Conservation (phyloP, 2,329 filamentous ascomycete genomes). For the Colletotrichum musicola region DNA sequence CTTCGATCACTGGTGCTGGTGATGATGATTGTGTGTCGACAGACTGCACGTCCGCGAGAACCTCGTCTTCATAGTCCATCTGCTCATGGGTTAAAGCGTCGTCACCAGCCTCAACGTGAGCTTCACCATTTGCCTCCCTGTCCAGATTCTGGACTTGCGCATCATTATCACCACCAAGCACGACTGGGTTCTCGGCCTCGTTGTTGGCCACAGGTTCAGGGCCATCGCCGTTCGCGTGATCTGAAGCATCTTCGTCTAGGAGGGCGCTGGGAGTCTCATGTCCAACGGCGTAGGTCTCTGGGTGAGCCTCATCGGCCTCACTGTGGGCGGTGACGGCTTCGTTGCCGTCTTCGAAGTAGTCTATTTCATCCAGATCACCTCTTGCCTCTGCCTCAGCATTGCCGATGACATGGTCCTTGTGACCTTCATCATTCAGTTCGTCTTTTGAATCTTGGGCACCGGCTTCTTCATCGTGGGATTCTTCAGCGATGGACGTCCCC, state of each 20-base stretch:
- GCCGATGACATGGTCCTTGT: too few relatives aligned
- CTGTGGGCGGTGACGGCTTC: constrained; percentile 42
- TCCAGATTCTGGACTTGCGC: not conserved
- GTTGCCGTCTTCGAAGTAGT: constrained; percentile 53
- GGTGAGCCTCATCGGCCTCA: constrained; percentile 8
- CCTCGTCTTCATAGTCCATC: constrained; percentile 30
- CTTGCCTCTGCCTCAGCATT: constrained; percentile 13
- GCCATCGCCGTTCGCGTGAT: constrained; percentile 13
- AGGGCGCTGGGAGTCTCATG: constrained; percentile 24
- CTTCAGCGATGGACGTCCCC: not conserved
- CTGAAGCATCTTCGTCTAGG: constrained; percentile 3
- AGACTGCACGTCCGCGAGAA: constrained; percentile 29
- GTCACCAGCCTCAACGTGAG: constrained; percentile 26
- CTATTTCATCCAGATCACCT: constrained; percentile 45
- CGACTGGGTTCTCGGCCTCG: constrained; percentile 2
- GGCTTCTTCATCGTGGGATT: too few relatives aligned
- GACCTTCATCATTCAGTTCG: too few relatives aligned
- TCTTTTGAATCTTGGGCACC: too few relatives aligned
- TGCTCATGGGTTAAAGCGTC: constrained; percentile 21
- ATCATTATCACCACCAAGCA: constrained; percentile 7
- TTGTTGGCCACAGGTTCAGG: not conserved
- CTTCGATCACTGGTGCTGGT: constrained; percentile 22
- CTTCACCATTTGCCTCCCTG: constrained; percentile 25
- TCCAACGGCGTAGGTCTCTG: not conserved
- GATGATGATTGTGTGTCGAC: constrained; percentile 6